Evolutionary conservation across 768 basidiomycete species (phyloP).

Genomic region (Tricholoma sp.): DNA sequence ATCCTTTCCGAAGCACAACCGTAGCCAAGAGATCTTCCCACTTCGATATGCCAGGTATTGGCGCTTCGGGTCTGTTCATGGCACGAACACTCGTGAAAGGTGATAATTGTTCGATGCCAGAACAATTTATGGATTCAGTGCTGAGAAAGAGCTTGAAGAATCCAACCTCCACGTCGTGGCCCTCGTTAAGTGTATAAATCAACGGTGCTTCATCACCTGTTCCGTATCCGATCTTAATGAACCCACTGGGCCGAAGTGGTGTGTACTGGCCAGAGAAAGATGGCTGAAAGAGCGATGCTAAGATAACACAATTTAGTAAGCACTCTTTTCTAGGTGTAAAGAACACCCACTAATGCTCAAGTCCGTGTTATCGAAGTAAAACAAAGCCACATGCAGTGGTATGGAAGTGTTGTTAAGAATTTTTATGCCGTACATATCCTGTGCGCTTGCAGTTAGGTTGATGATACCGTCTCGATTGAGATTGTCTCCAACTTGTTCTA

Average conservation of each 20-base stretch:
- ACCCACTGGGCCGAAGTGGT: not conserved
- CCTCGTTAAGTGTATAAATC: not conserved
- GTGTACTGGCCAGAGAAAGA: not conserved
- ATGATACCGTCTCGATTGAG: not conserved
- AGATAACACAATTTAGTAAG: not conserved
- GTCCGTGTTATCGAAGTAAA: not conserved
- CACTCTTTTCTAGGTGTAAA: not conserved
- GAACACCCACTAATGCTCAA: not conserved
- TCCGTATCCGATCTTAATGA: not conserved
- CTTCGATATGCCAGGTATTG: not conserved
- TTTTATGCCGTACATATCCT: not conserved
- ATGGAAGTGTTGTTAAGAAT: not conserved
- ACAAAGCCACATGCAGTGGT: not conserved
- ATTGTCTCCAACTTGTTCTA: not conserved
- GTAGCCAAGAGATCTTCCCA: not conserved
- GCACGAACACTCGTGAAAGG: not conserved
- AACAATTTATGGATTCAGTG: not conserved
- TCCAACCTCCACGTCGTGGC: not conserved
- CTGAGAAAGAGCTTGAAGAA: not conserved
- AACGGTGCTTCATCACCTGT: not conserved
- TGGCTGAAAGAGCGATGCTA: not conserved
- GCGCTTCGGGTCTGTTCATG: not conserved
- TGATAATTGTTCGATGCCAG: not conserved
- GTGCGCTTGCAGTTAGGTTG: not conserved
- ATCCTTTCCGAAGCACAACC: slow-evolving; percentile 2